These are phyloP conservation scores for Amylostereum chailletii DNA, from an alignment of 1,284 basidiomycete genomes.

Conservation along the genomic window DNA sequence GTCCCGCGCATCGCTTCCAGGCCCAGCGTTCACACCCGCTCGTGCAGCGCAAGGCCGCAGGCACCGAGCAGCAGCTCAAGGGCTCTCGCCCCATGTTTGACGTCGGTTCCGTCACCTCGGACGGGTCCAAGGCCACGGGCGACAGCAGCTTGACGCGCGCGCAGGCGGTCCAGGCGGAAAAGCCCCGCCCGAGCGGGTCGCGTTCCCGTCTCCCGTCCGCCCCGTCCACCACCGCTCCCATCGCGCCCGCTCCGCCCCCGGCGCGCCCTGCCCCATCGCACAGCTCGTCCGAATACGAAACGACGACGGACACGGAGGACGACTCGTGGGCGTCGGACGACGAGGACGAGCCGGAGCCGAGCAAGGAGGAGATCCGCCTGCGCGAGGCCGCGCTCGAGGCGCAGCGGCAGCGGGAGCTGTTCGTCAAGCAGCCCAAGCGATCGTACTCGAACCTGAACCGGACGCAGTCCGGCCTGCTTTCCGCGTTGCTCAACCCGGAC, in stretches of 20 bases:
- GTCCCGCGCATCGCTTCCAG: conserved; percentile 2
- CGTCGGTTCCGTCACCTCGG: conserved; percentile 48
- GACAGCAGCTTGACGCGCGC: conserved; percentile 8
- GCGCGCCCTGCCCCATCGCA: conserved; percentile 16
- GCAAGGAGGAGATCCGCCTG: conserved; percentile 25
- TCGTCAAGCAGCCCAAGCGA: conserved; percentile 65
- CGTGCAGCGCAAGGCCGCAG: conserved; percentile 6
- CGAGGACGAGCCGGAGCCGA: conserved; percentile 18
- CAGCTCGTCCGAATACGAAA: conserved; percentile 30
- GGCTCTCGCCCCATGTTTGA: conserved; percentile 34
- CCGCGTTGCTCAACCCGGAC: conserved; percentile 63
- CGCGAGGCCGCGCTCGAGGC: conserved; percentile 49
- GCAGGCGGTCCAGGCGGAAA: conserved; percentile 5
- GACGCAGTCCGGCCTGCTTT: conserved; percentile 50
- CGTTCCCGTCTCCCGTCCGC: not conserved
- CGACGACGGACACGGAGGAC: conserved; percentile 36
- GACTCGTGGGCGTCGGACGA: conserved; percentile 41
- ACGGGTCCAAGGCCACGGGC: conserved; percentile 25
- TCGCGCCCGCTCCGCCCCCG: conserved; percentile 14
- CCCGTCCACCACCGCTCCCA: not conserved
- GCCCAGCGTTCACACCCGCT: not conserved
- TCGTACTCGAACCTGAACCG: conserved; percentile 54
- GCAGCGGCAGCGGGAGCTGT: conserved; percentile 65
- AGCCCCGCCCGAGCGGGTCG: conserved; percentile 4
- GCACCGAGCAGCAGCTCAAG: conserved; percentile 22